Evolutionary conservation across 2,329 filamentous ascomycete genomes (phyloP).

Genomic region (Exophiala oligosperma): DNA sequence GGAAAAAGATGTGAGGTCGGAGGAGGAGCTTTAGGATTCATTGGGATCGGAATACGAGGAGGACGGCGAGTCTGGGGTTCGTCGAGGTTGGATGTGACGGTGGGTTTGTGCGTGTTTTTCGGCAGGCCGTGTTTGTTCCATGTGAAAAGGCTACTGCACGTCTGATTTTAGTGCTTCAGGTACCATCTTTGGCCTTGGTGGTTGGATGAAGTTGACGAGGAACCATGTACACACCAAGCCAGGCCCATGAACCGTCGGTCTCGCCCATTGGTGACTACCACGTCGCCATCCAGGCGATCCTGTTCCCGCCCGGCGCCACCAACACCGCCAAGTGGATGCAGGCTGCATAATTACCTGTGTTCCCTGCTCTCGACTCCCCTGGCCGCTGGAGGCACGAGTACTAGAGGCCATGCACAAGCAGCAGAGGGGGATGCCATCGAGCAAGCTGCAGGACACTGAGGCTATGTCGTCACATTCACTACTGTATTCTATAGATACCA

Average conservation of each 20-base stretch:
- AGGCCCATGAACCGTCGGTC: not conserved
- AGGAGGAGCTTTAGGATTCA: not conserved
- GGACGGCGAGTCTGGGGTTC: not conserved
- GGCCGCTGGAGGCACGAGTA: no score
- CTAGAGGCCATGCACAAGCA: no score
- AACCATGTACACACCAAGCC: not conserved
- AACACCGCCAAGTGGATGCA: not conserved
- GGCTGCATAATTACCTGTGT: no score
- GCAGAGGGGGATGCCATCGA: no score
- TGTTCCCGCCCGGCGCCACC: constrained; percentile 1
- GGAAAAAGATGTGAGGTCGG: not conserved
- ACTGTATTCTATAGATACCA: no score
- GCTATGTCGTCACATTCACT: no score
- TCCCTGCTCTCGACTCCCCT: no score
- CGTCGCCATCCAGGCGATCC: not conserved
- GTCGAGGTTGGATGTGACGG: constrained; percentile 7
- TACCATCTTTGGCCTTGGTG: not conserved
- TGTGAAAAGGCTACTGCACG: constrained; percentile 4
- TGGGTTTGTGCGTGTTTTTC: constrained; percentile 1
- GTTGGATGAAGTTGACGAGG: constrained; percentile 1
- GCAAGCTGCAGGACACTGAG: no score
- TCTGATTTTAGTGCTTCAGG: not conserved
- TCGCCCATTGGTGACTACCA: not conserved
- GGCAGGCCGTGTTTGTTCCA: not conserved
- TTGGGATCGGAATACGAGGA: not conserved